Conservation (phyloP, 2,329 filamentous ascomycete species). For the Penicillium corylophilum region DNA sequence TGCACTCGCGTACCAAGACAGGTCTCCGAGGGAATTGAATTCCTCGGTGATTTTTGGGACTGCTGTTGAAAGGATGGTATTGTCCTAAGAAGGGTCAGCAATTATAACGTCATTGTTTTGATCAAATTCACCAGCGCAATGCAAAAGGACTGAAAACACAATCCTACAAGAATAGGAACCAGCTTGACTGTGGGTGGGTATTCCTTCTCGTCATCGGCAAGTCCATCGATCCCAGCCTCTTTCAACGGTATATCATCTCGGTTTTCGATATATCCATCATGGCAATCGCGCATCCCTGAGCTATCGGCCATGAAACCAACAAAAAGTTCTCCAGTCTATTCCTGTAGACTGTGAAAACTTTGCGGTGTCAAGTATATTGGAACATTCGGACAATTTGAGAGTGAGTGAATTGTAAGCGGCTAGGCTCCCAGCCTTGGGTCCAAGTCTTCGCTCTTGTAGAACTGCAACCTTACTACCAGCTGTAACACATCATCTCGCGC, state of each 20-base stretch:
- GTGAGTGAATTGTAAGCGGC: neutral
- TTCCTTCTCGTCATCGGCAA: constrained; percentile 26
- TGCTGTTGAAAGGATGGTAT: constrained; percentile 48
- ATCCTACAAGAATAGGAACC: constrained; percentile 33
- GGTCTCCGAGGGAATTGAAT: constrained; percentile 47
- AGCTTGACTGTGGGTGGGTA: constrained; percentile 37
- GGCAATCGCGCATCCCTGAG: constrained; percentile 9
- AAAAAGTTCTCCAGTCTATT: neutral
- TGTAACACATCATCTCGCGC: constrained; percentile 5
- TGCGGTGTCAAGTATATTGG: neutral
- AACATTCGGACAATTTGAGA: constrained; percentile 3
- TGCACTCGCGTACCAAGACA: constrained; percentile 51
- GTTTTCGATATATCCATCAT: constrained; percentile 6
- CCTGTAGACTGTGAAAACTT: neutral
- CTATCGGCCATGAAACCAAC: constrained; percentile 10
- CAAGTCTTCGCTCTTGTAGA: neutral
- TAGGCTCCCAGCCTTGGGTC: neutral
- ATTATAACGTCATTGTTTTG: neutral
- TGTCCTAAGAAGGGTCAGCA: constrained; percentile 27
- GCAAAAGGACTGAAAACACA: constrained; percentile 41
- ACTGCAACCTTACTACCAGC: constrained; percentile 2
- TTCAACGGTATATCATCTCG: constrained; percentile 23
- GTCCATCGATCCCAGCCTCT: constrained; percentile 8
- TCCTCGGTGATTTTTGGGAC: constrained; percentile 50
- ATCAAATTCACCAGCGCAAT: constrained; percentile 33